phyloP scores from a whole-genome alignment of 225 moss, liverwort and hornwort genomes.

The Polytrichum formosum region DNA sequence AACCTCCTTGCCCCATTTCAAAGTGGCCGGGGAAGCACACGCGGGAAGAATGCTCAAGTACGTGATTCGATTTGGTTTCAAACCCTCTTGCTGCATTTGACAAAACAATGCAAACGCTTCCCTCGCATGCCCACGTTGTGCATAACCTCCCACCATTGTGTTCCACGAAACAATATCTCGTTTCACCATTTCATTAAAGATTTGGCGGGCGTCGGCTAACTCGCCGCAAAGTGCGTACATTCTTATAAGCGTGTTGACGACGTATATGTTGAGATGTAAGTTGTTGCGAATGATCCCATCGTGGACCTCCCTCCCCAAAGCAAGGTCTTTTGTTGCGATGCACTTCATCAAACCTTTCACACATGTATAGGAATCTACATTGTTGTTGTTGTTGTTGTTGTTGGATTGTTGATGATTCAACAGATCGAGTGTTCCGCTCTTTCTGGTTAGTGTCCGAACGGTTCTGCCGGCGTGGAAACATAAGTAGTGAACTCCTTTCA shows the following conservation, averaged over 20 bases:
- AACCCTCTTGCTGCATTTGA: conserved; percentile 8
- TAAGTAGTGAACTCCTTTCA: not conserved
- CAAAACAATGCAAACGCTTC: conserved; percentile 9
- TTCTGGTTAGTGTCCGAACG: not conserved
- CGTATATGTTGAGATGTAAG: not conserved
- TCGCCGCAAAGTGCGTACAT: conserved; percentile 5
- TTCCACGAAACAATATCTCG: conserved; percentile 10
- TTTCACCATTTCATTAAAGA: conserved; percentile 1
- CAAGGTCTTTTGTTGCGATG: conserved; percentile 21
- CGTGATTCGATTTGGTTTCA: conserved; percentile 7
- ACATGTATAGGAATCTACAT: conserved; percentile 25
- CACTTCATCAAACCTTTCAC: conserved; percentile 38
- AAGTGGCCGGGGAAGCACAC: conserved; percentile 3
- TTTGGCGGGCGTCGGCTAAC: conserved; percentile 13
- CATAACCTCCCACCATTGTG: conserved; percentile 13
- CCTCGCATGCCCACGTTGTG: conserved; percentile 1
- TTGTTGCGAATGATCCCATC: conserved; percentile 30
- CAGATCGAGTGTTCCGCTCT: conserved; percentile 6
- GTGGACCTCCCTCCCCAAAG: conserved; percentile 26
- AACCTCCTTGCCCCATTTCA: conserved; percentile 11
- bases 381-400: conserved; percentile 1
- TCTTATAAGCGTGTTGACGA: conserved; percentile 1
- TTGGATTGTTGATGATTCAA: conserved; percentile 15
- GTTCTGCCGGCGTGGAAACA: not conserved
- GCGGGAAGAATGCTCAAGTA: conserved; percentile 4